Evolutionary conservation across 2,329 filamentous ascomycete genomes (phyloP), one percentile per base, ranked within the genome.

Genomic region (Xylaria sp.): DNA sequence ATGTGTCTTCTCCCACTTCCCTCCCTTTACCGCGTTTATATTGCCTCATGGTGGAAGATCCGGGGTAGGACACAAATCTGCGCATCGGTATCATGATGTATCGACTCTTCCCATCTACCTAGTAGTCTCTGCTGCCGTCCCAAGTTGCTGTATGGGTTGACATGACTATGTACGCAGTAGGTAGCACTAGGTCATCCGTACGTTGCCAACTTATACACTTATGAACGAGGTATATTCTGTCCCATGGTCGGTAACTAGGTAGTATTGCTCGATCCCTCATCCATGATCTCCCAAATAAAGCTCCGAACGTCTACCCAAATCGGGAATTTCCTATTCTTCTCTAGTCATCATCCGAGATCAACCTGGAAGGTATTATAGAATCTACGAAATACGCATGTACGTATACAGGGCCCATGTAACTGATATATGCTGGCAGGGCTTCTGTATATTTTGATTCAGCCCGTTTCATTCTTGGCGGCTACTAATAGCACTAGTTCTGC

Each of bases 51-150:
- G 5, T 44, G 19, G 11, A 39, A 11, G 19, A 18, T 23, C 30
- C 34, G 50, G 42, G 4, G 59, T 63, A 53, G 48, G 18, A 62
- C 61, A 61, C 16, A n/a, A 30, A 48, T 57, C 50, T 57, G 54
- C 37, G 47, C 52, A 54, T 52, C 37, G 49, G 58, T 46, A 16
- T 37, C 46, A 55, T 52, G 39, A 47, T 3, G 55, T 57, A 46
- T 37, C 18, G 44, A n/a, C n/a, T 23, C 11, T 44, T 35, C 13
- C 18, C 13, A 18, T 42, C 34, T 9, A 16, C 19, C 37, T 30
- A n/a, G 42, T 46, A 9, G 37, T 42, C 16, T 16, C 16, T 16
- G 16, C 16, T 16, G 16, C 16, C 16, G 16, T 16, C 37, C 9
- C 37, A 42, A 42, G 37, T 42, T 42, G 37, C 9, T 42, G 23